phyloP scores from a whole-genome alignment of 495 filamentous ascomycete species.

The Cudoniella acicularis region DNA sequence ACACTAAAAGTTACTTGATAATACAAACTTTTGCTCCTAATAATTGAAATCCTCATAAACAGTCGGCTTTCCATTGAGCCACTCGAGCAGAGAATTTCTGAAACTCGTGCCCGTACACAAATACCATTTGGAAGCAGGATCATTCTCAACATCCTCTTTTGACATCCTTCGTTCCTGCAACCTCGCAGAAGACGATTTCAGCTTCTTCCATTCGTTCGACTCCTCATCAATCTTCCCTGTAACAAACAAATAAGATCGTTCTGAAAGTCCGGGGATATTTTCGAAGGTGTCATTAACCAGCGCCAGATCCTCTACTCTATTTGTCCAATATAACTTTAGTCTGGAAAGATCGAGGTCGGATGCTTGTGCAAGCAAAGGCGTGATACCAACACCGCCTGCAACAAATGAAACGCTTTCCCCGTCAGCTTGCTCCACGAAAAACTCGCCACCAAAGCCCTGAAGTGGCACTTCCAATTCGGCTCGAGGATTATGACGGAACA shows the following conservation, averaged over 20 bases:
- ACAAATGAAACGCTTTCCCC: conserved; percentile 47
- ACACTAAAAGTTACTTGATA: too few species aligned
- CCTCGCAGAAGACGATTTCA: conserved; percentile 27
- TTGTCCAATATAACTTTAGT: conserved; percentile 58
- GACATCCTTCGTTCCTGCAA: conserved; percentile 49
- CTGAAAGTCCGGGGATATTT: conserved; percentile 45
- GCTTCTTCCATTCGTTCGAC: conserved; percentile 30
- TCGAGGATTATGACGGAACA: conserved; percentile 54
- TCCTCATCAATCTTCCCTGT: conserved; percentile 41
- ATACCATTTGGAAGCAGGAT: conserved; percentile 55
- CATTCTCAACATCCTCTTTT: conserved; percentile 46
- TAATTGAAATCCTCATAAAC: conserved; percentile 63
- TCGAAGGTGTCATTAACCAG: conserved; percentile 58
- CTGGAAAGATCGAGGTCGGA: conserved; percentile 37
- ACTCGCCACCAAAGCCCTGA: conserved; percentile 69
- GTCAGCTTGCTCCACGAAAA: conserved; percentile 43
- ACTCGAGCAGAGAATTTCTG: conserved; percentile 51
- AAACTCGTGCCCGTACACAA: conserved; percentile 59
- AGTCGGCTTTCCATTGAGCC: conserved; percentile 60
- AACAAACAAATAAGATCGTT: conserved; percentile 55
- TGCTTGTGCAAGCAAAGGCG: conserved; percentile 66
- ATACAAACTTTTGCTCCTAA: too few species aligned
- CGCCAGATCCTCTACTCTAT: conserved; percentile 56
- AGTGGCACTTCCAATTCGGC: conserved; percentile 59
- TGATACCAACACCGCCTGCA: conserved; percentile 78